Base-by-base conservation (phyloP, 306 rosid genomes). In the Datisca glomerata region DNA sequence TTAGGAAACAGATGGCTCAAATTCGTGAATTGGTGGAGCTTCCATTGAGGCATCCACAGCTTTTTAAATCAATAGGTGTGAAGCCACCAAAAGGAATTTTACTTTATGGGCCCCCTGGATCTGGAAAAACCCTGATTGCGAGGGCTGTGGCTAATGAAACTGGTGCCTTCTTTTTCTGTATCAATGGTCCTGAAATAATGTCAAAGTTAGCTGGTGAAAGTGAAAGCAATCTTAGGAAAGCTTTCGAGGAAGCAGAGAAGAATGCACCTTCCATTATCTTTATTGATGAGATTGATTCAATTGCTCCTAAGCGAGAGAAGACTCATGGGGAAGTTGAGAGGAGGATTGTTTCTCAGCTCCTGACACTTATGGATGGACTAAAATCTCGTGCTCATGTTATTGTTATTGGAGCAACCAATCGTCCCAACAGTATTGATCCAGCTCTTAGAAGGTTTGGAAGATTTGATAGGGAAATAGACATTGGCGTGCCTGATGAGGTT, bases 231-330 rank as follows among this genome's bases (percentile, higher is more conserved):
- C 81, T 78, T 36, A 46, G 68, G 53, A 78, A 78, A 56, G 75
- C 81, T 21, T 78, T 78, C 66, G 81, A 78, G 60, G 86, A 78
- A 45, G 86, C 86, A 10, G 81, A 78, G 50, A 73, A 69, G 65
- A 78, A 78, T 66, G 75, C 74, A 23, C 85, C 85, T 5, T 68
- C 85, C 33, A 76, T 76, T 50, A 76, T 76, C 57, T 76, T 77
- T 39, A 77, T 77, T 41, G 85, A 77, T 61, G 85, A 77, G 60
- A 3, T 77, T 33, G 86, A 77, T 42, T 77, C 75, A 32, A 77
- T 77, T 58, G 86, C 86, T 44, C 86, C 86, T 12, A 77, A 72
- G 72, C 31, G 75, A 15, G 86, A 77, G 50, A 77, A 77, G 62
- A 77, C 75, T 36, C 62, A 77, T 43, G 86, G 86, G 38, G 80